Conservation (phyloP, 2,329 filamentous ascomycete genomes). For the Ilyonectria robusta region DNA sequence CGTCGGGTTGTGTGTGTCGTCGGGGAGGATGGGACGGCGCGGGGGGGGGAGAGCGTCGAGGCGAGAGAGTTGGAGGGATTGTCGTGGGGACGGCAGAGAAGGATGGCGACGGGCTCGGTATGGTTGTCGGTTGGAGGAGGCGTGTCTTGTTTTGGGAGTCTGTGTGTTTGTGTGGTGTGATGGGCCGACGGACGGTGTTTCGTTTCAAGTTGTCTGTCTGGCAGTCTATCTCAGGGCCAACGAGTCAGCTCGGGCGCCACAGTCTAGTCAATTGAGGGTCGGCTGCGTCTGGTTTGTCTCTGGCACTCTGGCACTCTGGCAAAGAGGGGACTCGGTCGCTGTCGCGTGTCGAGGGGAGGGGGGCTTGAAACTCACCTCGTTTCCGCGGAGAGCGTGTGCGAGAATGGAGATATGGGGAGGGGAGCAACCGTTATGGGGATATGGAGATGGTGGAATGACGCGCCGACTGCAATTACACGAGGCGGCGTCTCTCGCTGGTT, state of each 20-base stretch:
- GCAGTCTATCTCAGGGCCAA: constrained; percentile 17
- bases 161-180: constrained; percentile 29
- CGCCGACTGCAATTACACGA: constrained; percentile 13
- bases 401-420: not conserved
- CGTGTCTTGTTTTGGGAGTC: constrained; percentile 16
- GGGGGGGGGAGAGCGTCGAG: not conserved
- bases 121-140: not conserved
- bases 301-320: not conserved
- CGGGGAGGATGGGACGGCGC: constrained; percentile 1
- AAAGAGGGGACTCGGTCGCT: not conserved
- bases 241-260: constrained; percentile 19
- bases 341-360: not conserved
- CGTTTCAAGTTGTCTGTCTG: constrained; percentile 30
- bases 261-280: not conserved
- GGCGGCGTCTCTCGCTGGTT: not conserved
- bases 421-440: not conserved
- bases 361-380: not conserved
- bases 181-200: constrained; percentile 29
- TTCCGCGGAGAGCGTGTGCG: not conserved
- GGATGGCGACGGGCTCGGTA: not conserved
- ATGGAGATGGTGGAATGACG: constrained; percentile 9
- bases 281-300: not conserved
- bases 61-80: not conserved
- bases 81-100: constrained; percentile 3
- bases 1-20: constrained; percentile 12